Conservation (phyloP, 208 protist species). For the Lotmaria passim region DNA sequence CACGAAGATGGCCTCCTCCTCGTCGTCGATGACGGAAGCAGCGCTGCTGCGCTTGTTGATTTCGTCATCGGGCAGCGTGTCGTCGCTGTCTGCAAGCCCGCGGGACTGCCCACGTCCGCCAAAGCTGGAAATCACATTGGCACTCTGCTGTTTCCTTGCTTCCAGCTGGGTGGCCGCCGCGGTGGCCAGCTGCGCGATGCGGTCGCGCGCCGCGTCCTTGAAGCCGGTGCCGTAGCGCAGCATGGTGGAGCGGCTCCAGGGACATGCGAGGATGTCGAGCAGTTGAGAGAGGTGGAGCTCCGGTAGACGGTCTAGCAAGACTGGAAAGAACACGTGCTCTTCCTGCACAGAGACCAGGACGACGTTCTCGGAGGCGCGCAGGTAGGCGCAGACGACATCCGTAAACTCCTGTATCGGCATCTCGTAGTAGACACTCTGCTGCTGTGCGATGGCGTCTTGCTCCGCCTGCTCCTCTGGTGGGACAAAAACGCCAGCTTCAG, state of each 20-base stretch:
- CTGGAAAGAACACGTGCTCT: slow-evolving; percentile 76
- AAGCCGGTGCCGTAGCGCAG: slow-evolving; percentile 67
- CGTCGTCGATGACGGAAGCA: too few relatives aligned
- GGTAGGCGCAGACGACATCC: slow-evolving; percentile 46
- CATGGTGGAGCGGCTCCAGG: slow-evolving; percentile 73
- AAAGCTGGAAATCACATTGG: background rate
- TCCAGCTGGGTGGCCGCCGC: slow-evolving; percentile 34
- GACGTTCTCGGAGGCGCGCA: slow-evolving; percentile 54
- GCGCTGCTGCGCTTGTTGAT: slow-evolving; percentile 1
- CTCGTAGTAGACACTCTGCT: slow-evolving; percentile 37
- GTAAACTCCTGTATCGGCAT: slow-evolving; percentile 34
- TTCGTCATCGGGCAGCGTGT: background rate
- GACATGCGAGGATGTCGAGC: slow-evolving; percentile 67
- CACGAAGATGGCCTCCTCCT: slow-evolving; percentile 23
- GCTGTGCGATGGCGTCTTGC: slow-evolving; percentile 9
- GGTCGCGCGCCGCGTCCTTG: slow-evolving; percentile 68
- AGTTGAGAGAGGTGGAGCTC: slow-evolving; percentile 59
- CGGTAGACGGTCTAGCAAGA: slow-evolving; percentile 53
- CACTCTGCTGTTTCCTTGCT: slow-evolving; percentile 3
- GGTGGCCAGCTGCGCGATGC: slow-evolving; percentile 62
- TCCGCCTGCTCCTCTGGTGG: background rate
- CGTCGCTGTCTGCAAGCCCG: background rate
- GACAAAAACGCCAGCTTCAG: background rate
- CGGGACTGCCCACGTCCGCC: background rate
- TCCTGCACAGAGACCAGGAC: slow-evolving; percentile 62